Percentiles rank a stretch among this genome's conserved stretches.
phyloP scores from a whole-genome alignment of 176 grass and related monocot species.

The Guadua angustifolia region DNA sequence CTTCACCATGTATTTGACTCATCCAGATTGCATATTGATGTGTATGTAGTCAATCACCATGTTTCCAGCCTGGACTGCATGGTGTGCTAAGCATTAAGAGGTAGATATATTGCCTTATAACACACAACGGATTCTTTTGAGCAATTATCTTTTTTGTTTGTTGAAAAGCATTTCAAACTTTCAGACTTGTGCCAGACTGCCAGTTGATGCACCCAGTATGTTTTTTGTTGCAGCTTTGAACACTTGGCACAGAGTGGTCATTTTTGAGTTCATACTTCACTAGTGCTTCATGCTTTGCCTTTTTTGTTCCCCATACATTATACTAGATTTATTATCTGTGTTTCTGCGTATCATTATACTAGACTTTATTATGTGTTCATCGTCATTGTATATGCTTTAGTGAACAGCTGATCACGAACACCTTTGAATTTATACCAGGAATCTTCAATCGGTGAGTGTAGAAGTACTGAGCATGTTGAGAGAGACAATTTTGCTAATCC shows the following conservation, averaged over 20 bases:
- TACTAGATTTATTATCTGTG: neutral
- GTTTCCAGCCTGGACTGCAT: neutral
- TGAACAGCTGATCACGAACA: constrained; percentile 1
- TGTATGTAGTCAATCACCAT: neutral
- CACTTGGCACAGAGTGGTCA: neutral
- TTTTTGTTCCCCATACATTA: too few species aligned
- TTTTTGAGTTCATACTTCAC: constrained; percentile 8
- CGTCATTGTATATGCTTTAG: constrained; percentile 17
- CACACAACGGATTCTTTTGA: neutral
- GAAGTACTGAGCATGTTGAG: constrained; percentile 26
- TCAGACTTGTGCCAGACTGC: too few species aligned
- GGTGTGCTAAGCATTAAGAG: constrained; percentile 2
- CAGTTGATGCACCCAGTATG: constrained; percentile 9
- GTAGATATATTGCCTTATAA: constrained; percentile 6
- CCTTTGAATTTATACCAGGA: constrained; percentile 38
- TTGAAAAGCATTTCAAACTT: constrained; percentile 16
- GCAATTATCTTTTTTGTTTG: neutral
- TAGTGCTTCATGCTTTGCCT: neutral
- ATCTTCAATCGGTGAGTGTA: constrained; percentile 5
- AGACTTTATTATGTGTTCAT: constrained; percentile 30
- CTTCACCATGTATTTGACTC: neutral
- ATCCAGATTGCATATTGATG: constrained; percentile 15
- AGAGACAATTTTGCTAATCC: constrained; percentile 14
- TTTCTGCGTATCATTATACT: constrained; percentile 29
- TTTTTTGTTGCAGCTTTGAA: neutral